Evolutionary conservation across 192 early-diverging fungal genomes (phyloP).

Genomic region (Thoreauomyces humboldtii): DNA sequence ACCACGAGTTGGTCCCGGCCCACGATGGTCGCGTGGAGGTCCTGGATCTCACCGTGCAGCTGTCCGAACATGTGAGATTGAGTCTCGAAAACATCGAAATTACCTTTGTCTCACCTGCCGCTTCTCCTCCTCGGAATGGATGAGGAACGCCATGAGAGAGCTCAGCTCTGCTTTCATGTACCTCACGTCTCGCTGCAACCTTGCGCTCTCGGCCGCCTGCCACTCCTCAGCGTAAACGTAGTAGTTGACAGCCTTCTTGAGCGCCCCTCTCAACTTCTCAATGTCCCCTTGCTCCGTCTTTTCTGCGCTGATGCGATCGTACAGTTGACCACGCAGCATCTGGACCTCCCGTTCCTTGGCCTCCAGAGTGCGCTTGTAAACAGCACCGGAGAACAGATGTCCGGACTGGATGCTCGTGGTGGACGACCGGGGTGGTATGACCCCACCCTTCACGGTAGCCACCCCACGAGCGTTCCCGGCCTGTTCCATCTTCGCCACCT

Average conservation of each 20-base stretch:
- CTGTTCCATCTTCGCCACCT: conserved; percentile 3
- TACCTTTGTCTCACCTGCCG: no score
- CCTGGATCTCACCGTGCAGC: conserved; percentile 41
- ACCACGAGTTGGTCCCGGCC: conserved; percentile 32
- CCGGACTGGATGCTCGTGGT: conserved; percentile 16
- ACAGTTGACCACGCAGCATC: conserved; percentile 45
- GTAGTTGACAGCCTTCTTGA: conserved; percentile 53
- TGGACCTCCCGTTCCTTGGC: conserved; percentile 50
- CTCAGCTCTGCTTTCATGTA: conserved; percentile 53
- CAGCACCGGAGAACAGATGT: conserved; percentile 41
- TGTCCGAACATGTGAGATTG: no score
- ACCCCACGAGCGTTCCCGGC: conserved; percentile 13
- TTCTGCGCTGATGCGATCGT: conserved; percentile 26
- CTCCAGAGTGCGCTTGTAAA: conserved; percentile 51
- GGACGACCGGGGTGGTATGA: no score
- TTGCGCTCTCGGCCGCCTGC: conserved; percentile 45
- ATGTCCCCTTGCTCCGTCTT: conserved; percentile 38
- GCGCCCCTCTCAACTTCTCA: conserved; percentile 42
- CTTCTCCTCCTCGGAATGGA: conserved; percentile 59
- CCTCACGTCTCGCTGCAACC: conserved; percentile 50
- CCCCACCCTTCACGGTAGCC: not conserved
- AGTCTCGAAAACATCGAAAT: no score
- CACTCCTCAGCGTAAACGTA: conserved; percentile 61
- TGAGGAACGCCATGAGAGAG: conserved; percentile 55
- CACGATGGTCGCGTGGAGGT: conserved; percentile 23